Evolutionary conservation across 305 asterid species (phyloP), one percentile per base, ranked within the genome.

Genomic region (Rubia balearica): DNA sequence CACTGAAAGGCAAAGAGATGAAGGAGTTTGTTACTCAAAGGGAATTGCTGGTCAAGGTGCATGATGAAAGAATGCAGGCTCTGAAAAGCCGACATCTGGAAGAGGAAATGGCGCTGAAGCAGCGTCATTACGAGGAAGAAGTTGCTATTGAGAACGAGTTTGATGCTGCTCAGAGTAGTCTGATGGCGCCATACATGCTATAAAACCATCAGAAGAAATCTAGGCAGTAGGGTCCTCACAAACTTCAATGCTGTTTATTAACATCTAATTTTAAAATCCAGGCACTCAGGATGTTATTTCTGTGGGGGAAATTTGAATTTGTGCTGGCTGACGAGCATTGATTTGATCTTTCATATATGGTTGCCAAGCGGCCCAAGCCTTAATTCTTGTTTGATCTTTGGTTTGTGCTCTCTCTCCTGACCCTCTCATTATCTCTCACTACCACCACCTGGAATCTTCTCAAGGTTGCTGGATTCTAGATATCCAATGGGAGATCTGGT

Each of bases 61-160:
- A 86, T 68, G 75, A 83, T 12, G 86, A 78, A 53, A 71, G 66
- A 46, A 81, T 68, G 83, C 1, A 51, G 75, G 84, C 75, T 8
- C 71, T 87, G 79, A 77, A 76, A 79, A 80, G 80, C 51, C 74
- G 71, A 70, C 84, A 83, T 22, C 33, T 72, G 78, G 88, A 76
- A 21, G 89, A 86, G 68, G 75, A 77, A 33, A 1, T 71, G 78
- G 82, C 76, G 9, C 70, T 85, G 78, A 77, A 75, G 83, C 79
- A 81, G 45, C 75, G 74, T 71, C 84, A 83, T 17, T 22, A 73
- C 77, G 88, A 75, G 40, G 90, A 86, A 68, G 71, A 74, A 76
- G 64, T 85, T 76, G 85, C 78, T 0, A 78, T 86, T 0, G 97
- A 93, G 74, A 82, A 78, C 53, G 83, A 83, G 41, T 84, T 89